Evolutionary conservation across 2,329 filamentous ascomycete genomes (phyloP), one percentile per base, ranked within the genome.

Genomic region (Hymenoscyphus repandus): DNA sequence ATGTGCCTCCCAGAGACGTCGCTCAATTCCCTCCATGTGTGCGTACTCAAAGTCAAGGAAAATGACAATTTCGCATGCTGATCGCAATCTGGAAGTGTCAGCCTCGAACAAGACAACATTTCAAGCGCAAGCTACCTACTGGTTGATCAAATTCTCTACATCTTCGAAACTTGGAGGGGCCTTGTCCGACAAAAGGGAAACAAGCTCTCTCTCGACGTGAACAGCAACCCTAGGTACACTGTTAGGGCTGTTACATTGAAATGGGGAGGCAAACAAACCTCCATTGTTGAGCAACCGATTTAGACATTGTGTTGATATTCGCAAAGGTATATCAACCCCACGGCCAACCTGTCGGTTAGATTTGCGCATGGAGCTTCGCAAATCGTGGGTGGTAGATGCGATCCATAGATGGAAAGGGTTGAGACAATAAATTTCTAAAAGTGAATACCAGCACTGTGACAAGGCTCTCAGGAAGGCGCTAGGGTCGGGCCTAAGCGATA

Each of bases 1-100:
- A 69, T 97, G 92, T 47, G 82, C 78, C 54, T 82, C 75, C 92
- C 92, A 97, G 42, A 97, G 78, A 54, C 75, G 77, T 51, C 74
- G 69, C 67, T 96, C 90, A 47, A 86, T 77, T 50, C 82, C 77
- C 55, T 82, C 76, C 56, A 74, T 72, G 54, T 74, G 75, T 45
- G 85, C 83, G 70, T 79, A 82, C 57, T 80, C 74, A 63, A 88
- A 82, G 68, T 95, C 84, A 65, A 78, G 71, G 64, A 90, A 87
- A 53, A 92, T 83, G 50, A 82, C 79, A 57, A 79, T 77, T 65
- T 91, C 83, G 66, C 85, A 91, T 52, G 80, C 77, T 45, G 83
- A 72, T 20, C 66, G 65, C 42, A 67, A 53, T 50, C 66, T 68
- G 41, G 36, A 12, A 30, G 33, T 11, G 47, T 63, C 42, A 62